phyloP scores from a whole-genome alignment of 2,329 filamentous ascomycete species.

The Xylaria arbuscula region DNA sequence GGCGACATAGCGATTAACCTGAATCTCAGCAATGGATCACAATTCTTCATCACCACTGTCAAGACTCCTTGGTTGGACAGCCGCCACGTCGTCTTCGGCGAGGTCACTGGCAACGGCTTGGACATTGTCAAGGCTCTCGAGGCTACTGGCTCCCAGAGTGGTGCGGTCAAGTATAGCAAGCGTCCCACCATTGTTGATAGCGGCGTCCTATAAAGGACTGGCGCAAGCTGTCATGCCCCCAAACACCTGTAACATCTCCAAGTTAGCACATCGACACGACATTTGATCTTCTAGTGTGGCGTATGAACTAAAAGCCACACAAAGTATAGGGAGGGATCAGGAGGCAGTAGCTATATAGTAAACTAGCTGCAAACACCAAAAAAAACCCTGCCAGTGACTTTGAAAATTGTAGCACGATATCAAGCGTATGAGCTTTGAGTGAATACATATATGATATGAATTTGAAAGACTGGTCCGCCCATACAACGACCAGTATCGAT shows the following conservation, averaged over 20 bases:
- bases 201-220: constrained; percentile 60
- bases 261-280: constrained; percentile 34
- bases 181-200: constrained; percentile 68
- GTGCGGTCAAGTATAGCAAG: constrained; percentile 66
- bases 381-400: constrained; percentile 16
- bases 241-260: constrained; percentile 42
- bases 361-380: constrained; percentile 42
- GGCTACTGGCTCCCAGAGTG: constrained; percentile 67
- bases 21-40: constrained; percentile 84
- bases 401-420: not conserved
- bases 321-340: constrained; percentile 31
- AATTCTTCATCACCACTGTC: constrained; percentile 98
- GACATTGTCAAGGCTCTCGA: constrained; percentile 70
- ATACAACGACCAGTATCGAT: too few relatives aligned
- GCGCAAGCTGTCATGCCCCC: constrained; percentile 19
- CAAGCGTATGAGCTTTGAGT: not conserved
- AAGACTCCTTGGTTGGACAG: constrained; percentile 86
- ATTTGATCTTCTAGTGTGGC: constrained; percentile 29
- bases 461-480: not conserved
- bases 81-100: constrained; percentile 87
- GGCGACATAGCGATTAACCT: constrained; percentile 18
- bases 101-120: constrained; percentile 67
- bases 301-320: constrained; percentile 27
- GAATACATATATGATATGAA: not conserved
- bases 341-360: constrained; percentile 32